Evolutionary conservation across 2,329 filamentous ascomycete species (phyloP), one percentile per base, ranked within the genome.

Genomic region (Fusarium xyrophilum): DNA sequence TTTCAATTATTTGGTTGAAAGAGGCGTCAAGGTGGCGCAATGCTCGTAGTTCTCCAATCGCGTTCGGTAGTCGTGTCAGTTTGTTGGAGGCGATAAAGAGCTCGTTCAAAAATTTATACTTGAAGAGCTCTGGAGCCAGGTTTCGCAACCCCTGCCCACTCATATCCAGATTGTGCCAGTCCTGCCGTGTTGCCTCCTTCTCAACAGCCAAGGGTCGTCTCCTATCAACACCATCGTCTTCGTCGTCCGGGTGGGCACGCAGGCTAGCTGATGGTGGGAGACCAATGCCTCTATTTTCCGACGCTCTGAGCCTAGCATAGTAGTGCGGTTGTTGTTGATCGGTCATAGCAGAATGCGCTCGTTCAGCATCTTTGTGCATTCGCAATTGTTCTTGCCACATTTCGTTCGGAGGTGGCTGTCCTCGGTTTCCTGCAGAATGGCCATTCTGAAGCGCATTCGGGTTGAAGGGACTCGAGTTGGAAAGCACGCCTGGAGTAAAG

Each of bases 41-140:
- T 68, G 91, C 90, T 68, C 94, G 89, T 69, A 99, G 84, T 73
- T 91, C 87, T 39, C 96, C 94, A 76, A 99, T 93, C 25, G 89
- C 85, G 38, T 91, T 82, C 15, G 95, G 93, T n/a, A 99, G 82
- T 46, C 86, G 85, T 30, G 89, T 89, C 62, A 99, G 86, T 77
- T 93, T 94, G 84, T 99, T 99, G 71, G 93, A 95, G 73, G 93
- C 93, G 67, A 99, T 88, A 78, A 97, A 97, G 32, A 99, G 87
- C 79, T 96, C 95, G 70, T 92, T 92, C 59, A 99, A 83, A 78
- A 99, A 98, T 44, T 86, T 86, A 80, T 98, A 99, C 71, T 87
- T 85, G 82, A 98, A 98, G 33, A 99, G 84, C 44, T 91, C 88
- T 12, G 87, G 82, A 2, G 93, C 89, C 33, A 99, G 84, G 62